Percentiles rank a stretch among this genome's conserved stretches.
Evolutionary conservation across 1,284 basidiomycete genomes (phyloP).

Genomic region (Ceratorhiza oryzae-sativae): DNA sequence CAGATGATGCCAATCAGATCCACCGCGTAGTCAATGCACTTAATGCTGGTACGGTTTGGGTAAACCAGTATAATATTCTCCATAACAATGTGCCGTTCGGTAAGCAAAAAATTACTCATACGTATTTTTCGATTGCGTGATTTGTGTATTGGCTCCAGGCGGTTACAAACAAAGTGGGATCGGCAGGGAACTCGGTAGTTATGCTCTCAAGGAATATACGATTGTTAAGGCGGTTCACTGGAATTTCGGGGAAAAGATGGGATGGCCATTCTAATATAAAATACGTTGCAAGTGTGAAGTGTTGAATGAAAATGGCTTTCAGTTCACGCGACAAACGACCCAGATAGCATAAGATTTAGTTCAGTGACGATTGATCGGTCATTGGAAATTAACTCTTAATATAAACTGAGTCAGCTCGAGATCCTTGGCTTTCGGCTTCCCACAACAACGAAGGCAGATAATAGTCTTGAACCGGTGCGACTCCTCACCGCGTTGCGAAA

Average conservation of each 20-base stretch:
- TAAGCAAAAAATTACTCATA: neutral
- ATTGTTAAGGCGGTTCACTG: conserved; percentile 88
- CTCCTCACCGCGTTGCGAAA: neutral
- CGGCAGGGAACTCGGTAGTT: conserved; percentile 86
- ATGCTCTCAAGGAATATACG: conserved; percentile 84
- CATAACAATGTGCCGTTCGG: conserved; percentile 84
- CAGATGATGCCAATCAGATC: conserved; percentile 51
- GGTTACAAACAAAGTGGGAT: conserved; percentile 87
- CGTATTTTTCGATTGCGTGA: neutral
- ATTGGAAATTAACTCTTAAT: neutral
- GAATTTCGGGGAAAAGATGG: conserved; percentile 76
- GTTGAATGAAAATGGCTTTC: neutral
- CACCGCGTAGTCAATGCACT: conserved; percentile 42
- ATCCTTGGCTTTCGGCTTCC: conserved; percentile 1
- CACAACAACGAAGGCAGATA: conserved; percentile 11
- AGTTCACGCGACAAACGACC: no score
- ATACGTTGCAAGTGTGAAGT: neutral
- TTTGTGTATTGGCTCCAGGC: conserved; percentile 53
- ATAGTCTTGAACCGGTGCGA: no score
- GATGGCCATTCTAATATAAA: conserved; percentile 77
- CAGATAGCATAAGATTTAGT: conserved; percentile 7
- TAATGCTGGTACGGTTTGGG: conserved; percentile 64
- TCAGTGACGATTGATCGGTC: neutral
- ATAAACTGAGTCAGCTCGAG: neutral
- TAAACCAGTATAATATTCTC: conserved; percentile 85